Conservation (phyloP, 2,329 filamentous ascomycete genomes). For the Dissoconium aciculare region DNA sequence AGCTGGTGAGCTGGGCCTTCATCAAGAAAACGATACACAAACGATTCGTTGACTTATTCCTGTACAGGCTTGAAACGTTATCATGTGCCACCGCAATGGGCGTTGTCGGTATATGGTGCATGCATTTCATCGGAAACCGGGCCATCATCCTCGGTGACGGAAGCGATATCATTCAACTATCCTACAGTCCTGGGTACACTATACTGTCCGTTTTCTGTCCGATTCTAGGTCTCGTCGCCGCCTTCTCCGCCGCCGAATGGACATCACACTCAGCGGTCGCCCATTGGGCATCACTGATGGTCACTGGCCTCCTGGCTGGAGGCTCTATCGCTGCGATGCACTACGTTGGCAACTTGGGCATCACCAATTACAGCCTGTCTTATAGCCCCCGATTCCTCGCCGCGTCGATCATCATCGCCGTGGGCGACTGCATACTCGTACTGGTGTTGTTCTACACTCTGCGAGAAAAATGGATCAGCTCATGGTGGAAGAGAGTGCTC, state of each 20-base stretch:
- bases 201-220: constrained; percentile 67
- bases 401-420: constrained; percentile 56
- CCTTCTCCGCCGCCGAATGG: constrained; percentile 52
- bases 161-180: constrained; percentile 46
- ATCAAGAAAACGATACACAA: constrained; percentile 1
- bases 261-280: constrained; percentile 19
- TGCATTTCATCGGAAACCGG: constrained; percentile 73
- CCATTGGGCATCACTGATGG: constrained; percentile 25
- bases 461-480: constrained; percentile 60
- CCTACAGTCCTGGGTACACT: constrained; percentile 58
- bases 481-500: constrained; percentile 57
- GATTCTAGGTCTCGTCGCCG: constrained; percentile 55
- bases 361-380: constrained; percentile 56
- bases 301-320: constrained; percentile 56
- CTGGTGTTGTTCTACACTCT: constrained; percentile 66
- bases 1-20: constrained; percentile 16
- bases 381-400: constrained; percentile 48
- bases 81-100: constrained; percentile 31
- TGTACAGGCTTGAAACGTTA: constrained; percentile 28
- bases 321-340: constrained; percentile 73
- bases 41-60: constrained; percentile 2
- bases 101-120: constrained; percentile 36
- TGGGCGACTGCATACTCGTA: constrained; percentile 54
- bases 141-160: constrained; percentile 58
- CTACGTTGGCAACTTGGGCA: constrained; percentile 72